Base-by-base conservation (phyloP, 2,329 filamentous ascomycete genomes). In the Apiospora koreana region DNA sequence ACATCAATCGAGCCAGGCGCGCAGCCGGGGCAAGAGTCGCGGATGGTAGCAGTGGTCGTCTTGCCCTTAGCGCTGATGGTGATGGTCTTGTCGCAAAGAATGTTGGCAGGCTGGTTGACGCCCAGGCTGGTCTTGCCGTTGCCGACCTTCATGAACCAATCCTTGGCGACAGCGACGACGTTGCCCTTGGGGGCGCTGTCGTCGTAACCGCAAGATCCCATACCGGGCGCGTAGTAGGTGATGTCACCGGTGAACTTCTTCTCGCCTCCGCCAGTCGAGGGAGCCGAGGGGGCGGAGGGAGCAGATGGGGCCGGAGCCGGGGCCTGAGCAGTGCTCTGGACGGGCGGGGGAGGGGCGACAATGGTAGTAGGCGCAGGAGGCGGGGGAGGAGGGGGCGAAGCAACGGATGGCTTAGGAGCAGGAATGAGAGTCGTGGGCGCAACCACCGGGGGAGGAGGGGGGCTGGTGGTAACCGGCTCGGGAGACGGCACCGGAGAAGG, bases 1-100 rank as follows among this genome's bases (percentile, higher is more conserved):
- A 92, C 84, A 76, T 94, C 92, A 66, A 94, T 87, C 75, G 85
- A 83, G 50, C 79, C 73, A 43, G 75, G 68, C 66, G 68, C 76
- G 80, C 93, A 96, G 75, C 91, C 91, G 81, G 88, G 87, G 85
- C 93, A 96, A 83, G 93, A 94, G 84, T 96, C 93, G 68, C 86
- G 87, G 72, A 95, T 88, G 3, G 76, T 86, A 72, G 89, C 93
- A 2, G 80, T 83, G 75, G 84, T 79, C 2, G 85, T 86, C 79
- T 87, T 87, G 79, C 92, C 92, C 78, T 74, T 70, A 0, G 84
- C 84, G 50, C 76, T 82, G 82, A 94, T 89, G 74, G 86, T 90
- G 77, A 95, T 87, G 66, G 82, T 89, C 83, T 89, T 87, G 79
- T 89, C 90, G 81, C 94, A 96, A 79, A 89, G 87, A 65, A 88